Evolutionary conservation across 176 grass and related monocot genomes (phyloP).

Genomic region (Oryza nivara): DNA sequence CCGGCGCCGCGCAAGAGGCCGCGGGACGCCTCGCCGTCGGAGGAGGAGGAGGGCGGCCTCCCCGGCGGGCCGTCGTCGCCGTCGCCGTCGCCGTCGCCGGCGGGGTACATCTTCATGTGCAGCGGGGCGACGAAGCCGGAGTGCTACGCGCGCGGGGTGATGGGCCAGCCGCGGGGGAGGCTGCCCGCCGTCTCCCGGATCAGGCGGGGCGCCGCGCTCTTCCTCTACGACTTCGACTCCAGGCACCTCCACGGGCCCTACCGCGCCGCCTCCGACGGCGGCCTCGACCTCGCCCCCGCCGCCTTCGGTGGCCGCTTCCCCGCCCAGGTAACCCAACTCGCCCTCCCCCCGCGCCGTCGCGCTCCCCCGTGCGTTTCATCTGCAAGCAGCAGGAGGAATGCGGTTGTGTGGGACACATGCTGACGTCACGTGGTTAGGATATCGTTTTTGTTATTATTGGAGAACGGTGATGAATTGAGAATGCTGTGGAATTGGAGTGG

Average conservation of each 20-base stretch:
- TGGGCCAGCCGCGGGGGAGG: constrained; percentile 65
- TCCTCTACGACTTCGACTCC: constrained; percentile 81
- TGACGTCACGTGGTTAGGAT: not conserved
- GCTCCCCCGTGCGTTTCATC: not conserved
- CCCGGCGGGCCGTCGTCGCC: not conserved
- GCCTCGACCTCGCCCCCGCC: constrained; percentile 52
- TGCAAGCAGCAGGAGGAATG: not conserved
- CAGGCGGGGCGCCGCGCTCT: constrained; percentile 70
- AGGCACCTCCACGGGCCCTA: constrained; percentile 78
- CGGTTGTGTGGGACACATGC: not conserved
- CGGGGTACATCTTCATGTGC: constrained; percentile 94
- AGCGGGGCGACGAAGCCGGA: constrained; percentile 72
- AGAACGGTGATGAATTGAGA: not conserved
- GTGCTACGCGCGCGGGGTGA: constrained; percentile 60
- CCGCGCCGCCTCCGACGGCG: constrained; percentile 56
- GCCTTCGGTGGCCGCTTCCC: constrained; percentile 74
- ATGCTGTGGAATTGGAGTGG: not conserved
- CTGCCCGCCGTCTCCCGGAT: constrained; percentile 63
- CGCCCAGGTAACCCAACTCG: constrained; percentile 57
- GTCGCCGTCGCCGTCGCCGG: constrained; percentile 3
- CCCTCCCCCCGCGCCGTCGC: too few species aligned
- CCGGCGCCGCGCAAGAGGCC: constrained; percentile 11
- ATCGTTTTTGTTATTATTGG: not conserved
- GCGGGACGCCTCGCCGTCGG: not conserved
- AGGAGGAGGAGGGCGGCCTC: not conserved